Evolutionary conservation across 1,139 yeast genomes (phyloP).

Genomic region (Geotrichum restrictum): DNA sequence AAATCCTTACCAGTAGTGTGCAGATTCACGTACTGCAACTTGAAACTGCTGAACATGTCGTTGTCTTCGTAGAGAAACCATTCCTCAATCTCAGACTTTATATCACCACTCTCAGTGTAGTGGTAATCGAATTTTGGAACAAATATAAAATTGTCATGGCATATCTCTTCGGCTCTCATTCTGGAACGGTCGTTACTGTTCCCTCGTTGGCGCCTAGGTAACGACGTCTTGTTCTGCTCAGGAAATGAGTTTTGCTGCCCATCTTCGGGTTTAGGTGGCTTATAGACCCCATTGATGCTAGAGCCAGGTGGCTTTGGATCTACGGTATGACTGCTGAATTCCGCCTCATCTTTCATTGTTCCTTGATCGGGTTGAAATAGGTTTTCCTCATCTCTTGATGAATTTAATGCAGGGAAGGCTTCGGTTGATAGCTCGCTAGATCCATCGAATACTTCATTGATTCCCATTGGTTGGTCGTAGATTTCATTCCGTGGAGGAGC

Average conservation of each 20-base stretch:
- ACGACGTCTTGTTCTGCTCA: neutral
- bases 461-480: neutral
- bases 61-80: slow-evolving; percentile 37
- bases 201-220: slow-evolving; percentile 17
- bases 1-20: slow-evolving; percentile 5
- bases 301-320: neutral
- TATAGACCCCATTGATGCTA: slow-evolving; percentile 29
- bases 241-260: neutral
- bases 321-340: slow-evolving; percentile 14
- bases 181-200: slow-evolving; percentile 19
- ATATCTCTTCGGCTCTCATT: slow-evolving; percentile 20
- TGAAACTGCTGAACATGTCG: slow-evolving; percentile 30
- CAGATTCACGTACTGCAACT: slow-evolving; percentile 10
- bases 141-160: slow-evolving; percentile 16
- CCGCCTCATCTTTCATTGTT: slow-evolving; percentile 19
- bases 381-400: slow-evolving; percentile 10
- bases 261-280: slow-evolving; percentile 37
- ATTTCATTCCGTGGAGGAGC: neutral
- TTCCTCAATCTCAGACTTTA: slow-evolving; percentile 35
- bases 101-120: slow-evolving; percentile 30
- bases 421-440: neutral
- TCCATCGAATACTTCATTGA: neutral
- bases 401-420: slow-evolving; percentile 12
- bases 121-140: slow-evolving; percentile 32
- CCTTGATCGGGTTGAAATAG: slow-evolving; percentile 13